Base-by-base conservation (phyloP, 208 protist genomes). In the Acanthamoeba sp. region DNA sequence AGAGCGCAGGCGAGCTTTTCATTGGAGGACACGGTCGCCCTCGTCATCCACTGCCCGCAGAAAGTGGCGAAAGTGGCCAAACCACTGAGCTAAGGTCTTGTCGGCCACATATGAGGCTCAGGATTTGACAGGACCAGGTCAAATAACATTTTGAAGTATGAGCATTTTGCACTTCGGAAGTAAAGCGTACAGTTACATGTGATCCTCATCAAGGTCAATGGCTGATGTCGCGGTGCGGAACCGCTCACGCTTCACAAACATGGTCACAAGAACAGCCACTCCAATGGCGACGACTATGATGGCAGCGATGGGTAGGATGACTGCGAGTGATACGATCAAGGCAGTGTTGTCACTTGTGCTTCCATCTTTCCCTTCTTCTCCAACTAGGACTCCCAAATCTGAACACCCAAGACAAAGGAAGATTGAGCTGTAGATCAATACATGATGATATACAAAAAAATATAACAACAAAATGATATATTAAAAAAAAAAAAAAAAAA, bases 321-420 rank as follows among this genome's bases (percentile, higher is more conserved):
- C 73, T 7, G 38, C 48, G 20, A 84, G 38, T 14, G 73, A 1
- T 22, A 84, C 73, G 29, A 84, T 84, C 34, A 84, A 38, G 24
- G 73, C 73, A 0, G n/a, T 52, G 73, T 84, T 52, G 40, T 84
- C 73, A 9, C 38, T 55, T 2, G 2, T n/a, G 64, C 29, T 29
- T 0, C 20, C 73, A 6, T 32, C 36, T 3, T 9, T 18, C 4
- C 38, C 38, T n/a, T 22, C 34, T 0, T 6, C 18, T 0, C 73
- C 73, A 45, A 84, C 4, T 12, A 84, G 22, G 6, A 84, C 73
- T 10, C 73, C 73, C 9, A 84, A 3, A 84, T 84, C 73, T 84
- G 73, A 12, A 7, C 38, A 32, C 14, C 6, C 34, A 45, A 45
- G 5, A 9, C 7, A 38, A 45, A 9, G 34, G 18, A 48, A 45